A percentile compares a stretch with the other conserved stretches of the same genome.
These are phyloP conservation scores for Agarophyton chilense DNA, from an alignment of 23 red algal species.

Conservation along the genomic window DNA sequence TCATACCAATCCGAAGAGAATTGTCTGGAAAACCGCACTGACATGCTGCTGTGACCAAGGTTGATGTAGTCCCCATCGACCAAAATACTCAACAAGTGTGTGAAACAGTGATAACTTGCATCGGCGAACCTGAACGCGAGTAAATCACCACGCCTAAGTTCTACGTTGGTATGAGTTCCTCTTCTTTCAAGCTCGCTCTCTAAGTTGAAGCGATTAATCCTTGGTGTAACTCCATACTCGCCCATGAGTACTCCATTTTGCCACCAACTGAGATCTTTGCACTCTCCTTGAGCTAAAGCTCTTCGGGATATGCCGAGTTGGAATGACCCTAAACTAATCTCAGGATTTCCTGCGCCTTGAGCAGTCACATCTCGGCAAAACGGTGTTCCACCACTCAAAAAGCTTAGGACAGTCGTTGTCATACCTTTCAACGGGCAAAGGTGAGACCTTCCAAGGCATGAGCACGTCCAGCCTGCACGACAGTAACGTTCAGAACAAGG, in stretches of 20 bases:
- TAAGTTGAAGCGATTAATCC: slow-evolving; percentile 26
- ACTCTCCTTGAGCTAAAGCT: slow-evolving; percentile 13
- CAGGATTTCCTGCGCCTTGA: background rate
- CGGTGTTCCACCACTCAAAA: background rate
- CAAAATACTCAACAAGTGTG: slow-evolving; percentile 3
- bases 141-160: slow-evolving; percentile 16
- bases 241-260: slow-evolving; percentile 50
- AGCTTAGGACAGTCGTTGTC: background rate
- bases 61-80: slow-evolving; percentile 24
- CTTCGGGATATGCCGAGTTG: background rate
- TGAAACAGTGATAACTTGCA: slow-evolving; percentile 60
- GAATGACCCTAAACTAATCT: slow-evolving; percentile 29
- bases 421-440: slow-evolving; percentile 21
- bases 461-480: slow-evolving; percentile 63
- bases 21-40: slow-evolving; percentile 10
- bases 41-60: slow-evolving; percentile 19
- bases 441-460: slow-evolving; percentile 44
- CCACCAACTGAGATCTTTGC: slow-evolving; percentile 40
- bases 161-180: slow-evolving; percentile 21
- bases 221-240: slow-evolving; percentile 28
- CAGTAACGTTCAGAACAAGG: slow-evolving; percentile 37
- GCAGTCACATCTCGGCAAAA: slow-evolving; percentile 19
- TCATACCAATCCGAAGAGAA: slow-evolving; percentile 40
- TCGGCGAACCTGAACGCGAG: slow-evolving; percentile 42
- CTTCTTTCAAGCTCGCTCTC: slow-evolving; percentile 17